These are phyloP conservation scores for Epichloe gansuensis DNA, from an alignment of 2,329 filamentous ascomycete species.

Conservation along the genomic window DNA sequence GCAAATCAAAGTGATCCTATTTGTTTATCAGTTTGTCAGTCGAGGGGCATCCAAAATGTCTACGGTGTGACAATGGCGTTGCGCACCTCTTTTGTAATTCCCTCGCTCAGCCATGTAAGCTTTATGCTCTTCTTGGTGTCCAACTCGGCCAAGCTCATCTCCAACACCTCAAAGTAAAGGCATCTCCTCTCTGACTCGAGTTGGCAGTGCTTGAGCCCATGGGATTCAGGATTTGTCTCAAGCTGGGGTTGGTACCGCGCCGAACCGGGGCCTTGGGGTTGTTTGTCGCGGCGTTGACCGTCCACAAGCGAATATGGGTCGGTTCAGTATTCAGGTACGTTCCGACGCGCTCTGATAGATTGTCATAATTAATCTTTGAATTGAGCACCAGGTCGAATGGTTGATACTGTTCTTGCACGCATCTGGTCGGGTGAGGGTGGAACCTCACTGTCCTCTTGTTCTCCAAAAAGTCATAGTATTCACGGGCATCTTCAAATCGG, in stretches of 20 bases:
- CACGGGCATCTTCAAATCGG: slow-evolving; percentile 57
- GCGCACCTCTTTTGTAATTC: slow-evolving; percentile 73
- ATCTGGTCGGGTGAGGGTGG: slow-evolving; percentile 49
- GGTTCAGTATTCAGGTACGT: slow-evolving; percentile 64
- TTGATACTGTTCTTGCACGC: slow-evolving; percentile 45
- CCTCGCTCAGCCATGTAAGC: slow-evolving; percentile 76
- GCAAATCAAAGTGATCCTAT: slow-evolving; percentile 65
- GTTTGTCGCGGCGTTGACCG: slow-evolving; percentile 63
- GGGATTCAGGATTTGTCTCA: slow-evolving; percentile 67
- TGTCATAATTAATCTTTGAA: slow-evolving; percentile 82
- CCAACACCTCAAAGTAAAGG: slow-evolving; percentile 80
- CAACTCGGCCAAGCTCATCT: slow-evolving; percentile 85
- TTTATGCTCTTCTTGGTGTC: slow-evolving; percentile 86
- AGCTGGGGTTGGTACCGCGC: slow-evolving; percentile 54
- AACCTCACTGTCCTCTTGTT: slow-evolving; percentile 75
- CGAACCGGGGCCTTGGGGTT: slow-evolving; percentile 72
- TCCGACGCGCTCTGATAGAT: slow-evolving; percentile 71
- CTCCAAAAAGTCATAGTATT: slow-evolving; percentile 88
- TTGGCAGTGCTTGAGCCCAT: slow-evolving; percentile 57
- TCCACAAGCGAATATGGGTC: slow-evolving; percentile 85
- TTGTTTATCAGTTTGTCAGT: slow-evolving; percentile 19
- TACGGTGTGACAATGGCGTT: too few species aligned
- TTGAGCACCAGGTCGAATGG: slow-evolving; percentile 69
- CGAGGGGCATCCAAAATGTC: background rate
- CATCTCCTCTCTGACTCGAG: slow-evolving; percentile 59